phyloP scores from a whole-genome alignment of 108 stramenopile species.

The Chaetoceros tenuissimus region DNA sequence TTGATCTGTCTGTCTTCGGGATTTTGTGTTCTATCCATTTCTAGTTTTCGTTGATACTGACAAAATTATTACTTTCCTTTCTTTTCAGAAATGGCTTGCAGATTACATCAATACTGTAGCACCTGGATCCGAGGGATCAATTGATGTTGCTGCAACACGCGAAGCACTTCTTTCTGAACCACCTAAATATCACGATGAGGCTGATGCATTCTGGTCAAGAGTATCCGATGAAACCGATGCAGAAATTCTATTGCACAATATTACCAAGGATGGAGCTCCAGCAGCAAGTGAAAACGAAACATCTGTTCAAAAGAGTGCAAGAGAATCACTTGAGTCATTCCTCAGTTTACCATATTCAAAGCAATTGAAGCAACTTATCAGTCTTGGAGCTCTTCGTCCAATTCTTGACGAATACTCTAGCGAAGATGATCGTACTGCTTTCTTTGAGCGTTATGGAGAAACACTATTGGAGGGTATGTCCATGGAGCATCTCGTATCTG shows the following conservation, averaged over 20 bases:
- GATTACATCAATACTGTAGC: conserved; percentile 43
- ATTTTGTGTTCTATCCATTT: conserved; percentile 1
- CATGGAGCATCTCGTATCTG: conserved; percentile 68
- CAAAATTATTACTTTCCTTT: neutral
- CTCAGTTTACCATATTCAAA: conserved; percentile 39
- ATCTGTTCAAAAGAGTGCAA: conserved; percentile 11
- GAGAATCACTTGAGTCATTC: conserved; percentile 32
- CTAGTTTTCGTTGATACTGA: conserved; percentile 2
- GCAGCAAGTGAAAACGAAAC: conserved; percentile 1
- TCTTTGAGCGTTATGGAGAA: conserved; percentile 59
- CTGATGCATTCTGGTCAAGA: conserved; percentile 59
- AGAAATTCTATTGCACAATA: conserved; percentile 45
- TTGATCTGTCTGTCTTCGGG: neutral
- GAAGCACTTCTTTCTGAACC: conserved; percentile 50
- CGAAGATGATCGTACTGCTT: conserved; percentile 42
- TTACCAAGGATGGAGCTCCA: conserved; percentile 9
- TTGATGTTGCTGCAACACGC: conserved; percentile 72
- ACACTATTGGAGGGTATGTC: conserved; percentile 66
- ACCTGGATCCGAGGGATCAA: conserved; percentile 34
- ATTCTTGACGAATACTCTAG: conserved; percentile 60
- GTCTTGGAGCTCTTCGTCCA: conserved; percentile 67
- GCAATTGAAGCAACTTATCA: conserved; percentile 55
- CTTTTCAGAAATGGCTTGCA: conserved; percentile 48
- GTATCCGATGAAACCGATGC: conserved; percentile 54
- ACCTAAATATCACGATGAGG: conserved; percentile 36